A percentile compares a stretch with the other conserved stretches of the same genome.
phyloP scores from a whole-genome alignment of 164 flowering plant genomes.

The Nelumbo lutea region DNA sequence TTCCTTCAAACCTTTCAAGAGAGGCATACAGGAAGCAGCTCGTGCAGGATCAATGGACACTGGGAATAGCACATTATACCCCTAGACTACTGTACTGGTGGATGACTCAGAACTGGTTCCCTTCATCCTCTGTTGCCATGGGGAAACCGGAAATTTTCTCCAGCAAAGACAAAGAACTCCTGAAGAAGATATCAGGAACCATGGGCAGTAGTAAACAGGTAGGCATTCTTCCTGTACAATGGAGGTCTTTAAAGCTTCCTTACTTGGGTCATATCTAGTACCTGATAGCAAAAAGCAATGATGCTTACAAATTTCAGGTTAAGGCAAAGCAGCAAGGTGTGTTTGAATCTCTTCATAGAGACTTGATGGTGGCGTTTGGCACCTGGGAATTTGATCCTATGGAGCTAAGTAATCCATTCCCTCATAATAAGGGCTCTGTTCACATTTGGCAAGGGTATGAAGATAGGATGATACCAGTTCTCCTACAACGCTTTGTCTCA shows the following conservation, averaged over 20 bases:
- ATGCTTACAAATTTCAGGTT: slow-evolving; percentile 11
- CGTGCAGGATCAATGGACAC: slow-evolving; percentile 25
- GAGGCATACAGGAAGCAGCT: slow-evolving; percentile 16
- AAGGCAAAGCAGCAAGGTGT: slow-evolving; percentile 13
- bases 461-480: slow-evolving; percentile 29
- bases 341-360: slow-evolving; percentile 11
- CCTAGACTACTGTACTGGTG: slow-evolving; percentile 39
- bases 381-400: slow-evolving; percentile 39
- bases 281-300: neutral
- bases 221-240: neutral
- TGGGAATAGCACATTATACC: slow-evolving; percentile 27
- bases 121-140: slow-evolving; percentile 16
- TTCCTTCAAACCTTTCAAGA: slow-evolving; percentile 19
- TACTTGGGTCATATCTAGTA: neutral
- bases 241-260: too few relatives aligned
- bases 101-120: slow-evolving; percentile 41
- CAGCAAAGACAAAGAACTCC: slow-evolving; percentile 18
- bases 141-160: slow-evolving; percentile 21
- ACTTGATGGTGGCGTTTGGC: slow-evolving; percentile 18
- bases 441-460: slow-evolving; percentile 37
- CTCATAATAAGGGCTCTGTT: slow-evolving; percentile 19
- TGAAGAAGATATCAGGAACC: slow-evolving; percentile 10
- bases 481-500: slow-evolving; percentile 23
- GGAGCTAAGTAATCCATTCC: slow-evolving; percentile 32
- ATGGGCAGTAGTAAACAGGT: slow-evolving; percentile 7